These are phyloP conservation scores for Azolla pinnata DNA, from an alignment of 75 land plant genomes.

Conservation along the genomic window DNA sequence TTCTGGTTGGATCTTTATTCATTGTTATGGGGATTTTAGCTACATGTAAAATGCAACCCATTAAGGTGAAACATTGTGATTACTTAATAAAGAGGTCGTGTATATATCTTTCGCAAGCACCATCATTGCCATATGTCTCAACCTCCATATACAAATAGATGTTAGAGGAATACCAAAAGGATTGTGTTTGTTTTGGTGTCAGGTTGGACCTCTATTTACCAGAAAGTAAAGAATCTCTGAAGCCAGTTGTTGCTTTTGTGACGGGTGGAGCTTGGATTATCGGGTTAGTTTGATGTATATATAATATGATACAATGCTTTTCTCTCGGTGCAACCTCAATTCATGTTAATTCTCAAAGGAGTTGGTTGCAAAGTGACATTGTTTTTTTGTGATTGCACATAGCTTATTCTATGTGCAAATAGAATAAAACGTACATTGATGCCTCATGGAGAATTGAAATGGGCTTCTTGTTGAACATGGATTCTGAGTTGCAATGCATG, in stretches of 20 bases:
- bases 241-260: conserved; percentile 78
- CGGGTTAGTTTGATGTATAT: conserved; percentile 44
- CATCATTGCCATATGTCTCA: neutral
- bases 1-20: neutral
- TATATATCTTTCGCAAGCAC: neutral
- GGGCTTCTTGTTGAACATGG: too few relatives aligned
- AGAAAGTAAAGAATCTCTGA: conserved; percentile 36
- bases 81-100: neutral
- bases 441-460: too few relatives aligned
- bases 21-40: neutral
- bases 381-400: too few relatives aligned
- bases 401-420: too few relatives aligned
- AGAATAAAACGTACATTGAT: too few relatives aligned
- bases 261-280: conserved; percentile 99
- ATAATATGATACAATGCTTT: neutral
- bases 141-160: neutral
- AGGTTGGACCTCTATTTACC: conserved; percentile 94
- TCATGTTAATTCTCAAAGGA: too few relatives aligned
- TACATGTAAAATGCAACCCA: neutral
- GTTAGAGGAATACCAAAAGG: neutral
- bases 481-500: too few relatives aligned
- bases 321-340: too few relatives aligned
- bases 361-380: too few relatives aligned
- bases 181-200: neutral
- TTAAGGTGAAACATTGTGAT: neutral